These are phyloP conservation scores for Nicotiana paniculata DNA, from an alignment of 257 asterid species.

Conservation along the genomic window DNA sequence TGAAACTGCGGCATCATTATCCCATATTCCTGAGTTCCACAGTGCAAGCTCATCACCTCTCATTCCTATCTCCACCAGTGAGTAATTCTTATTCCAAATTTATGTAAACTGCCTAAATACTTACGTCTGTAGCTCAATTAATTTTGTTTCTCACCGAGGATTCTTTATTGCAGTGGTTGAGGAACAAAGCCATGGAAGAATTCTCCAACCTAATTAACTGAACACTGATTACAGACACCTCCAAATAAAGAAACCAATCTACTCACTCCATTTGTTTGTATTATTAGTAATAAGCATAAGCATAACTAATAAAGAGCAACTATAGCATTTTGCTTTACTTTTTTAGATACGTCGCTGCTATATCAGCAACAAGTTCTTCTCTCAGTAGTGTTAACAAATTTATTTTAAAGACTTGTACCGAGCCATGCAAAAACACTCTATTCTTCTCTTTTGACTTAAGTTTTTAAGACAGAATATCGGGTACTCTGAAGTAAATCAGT, in stretches of 20 bases:
- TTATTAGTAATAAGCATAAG: not conserved
- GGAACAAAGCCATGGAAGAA: conserved; percentile 67
- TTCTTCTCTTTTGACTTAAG: too few species aligned
- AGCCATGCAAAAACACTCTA: too few species aligned
- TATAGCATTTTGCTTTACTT: not conserved
- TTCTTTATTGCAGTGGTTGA: conserved; percentile 37
- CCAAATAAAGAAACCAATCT: conserved; percentile 9
- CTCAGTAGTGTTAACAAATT: too few species aligned
- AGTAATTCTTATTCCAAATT: conserved; percentile 31
- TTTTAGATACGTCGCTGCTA: not conserved
- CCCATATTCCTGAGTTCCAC: conserved; percentile 12
- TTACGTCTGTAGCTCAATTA: not conserved
- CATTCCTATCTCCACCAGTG: conserved; percentile 38
- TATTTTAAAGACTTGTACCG: too few species aligned
- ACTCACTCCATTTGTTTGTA: not conserved
- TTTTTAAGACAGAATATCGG: too few species aligned
- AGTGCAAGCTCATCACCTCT: conserved; percentile 34
- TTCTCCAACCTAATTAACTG: conserved; percentile 79
- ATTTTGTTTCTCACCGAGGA: not conserved
- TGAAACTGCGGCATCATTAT: conserved; percentile 13
- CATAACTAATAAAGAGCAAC: not conserved
- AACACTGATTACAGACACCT: not conserved
- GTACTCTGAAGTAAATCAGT: too few species aligned
- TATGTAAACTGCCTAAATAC: not conserved
- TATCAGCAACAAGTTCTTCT: not conserved